Conservation (phyloP, 2,329 filamentous ascomycete species). For the Curvularia spicifera region DNA sequence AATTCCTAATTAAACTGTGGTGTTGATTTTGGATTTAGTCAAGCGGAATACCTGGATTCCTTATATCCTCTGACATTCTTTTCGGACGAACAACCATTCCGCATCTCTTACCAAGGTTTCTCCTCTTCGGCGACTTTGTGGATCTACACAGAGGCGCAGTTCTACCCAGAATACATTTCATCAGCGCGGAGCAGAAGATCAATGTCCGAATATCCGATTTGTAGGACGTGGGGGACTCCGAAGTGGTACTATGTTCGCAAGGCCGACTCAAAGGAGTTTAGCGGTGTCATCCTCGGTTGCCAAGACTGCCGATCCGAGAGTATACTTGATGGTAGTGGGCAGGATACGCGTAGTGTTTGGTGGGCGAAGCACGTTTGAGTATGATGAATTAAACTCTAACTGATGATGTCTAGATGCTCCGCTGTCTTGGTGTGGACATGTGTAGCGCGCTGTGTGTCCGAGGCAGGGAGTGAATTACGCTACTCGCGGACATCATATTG, state of each 20-base stretch:
- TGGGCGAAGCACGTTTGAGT: neutral
- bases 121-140: neutral
- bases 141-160: slow-evolving; percentile 10
- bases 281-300: slow-evolving; percentile 6
- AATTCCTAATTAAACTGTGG: no score
- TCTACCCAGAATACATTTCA: slow-evolving; percentile 7
- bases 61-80: slow-evolving; percentile 22
- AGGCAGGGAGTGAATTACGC: neutral
- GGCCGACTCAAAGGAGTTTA: slow-evolving; percentile 1
- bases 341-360: neutral
- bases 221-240: neutral
- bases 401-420: neutral
- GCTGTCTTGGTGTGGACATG: neutral
- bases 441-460: no score
- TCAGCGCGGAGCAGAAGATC: neutral
- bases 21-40: neutral
- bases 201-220: slow-evolving; percentile 5
- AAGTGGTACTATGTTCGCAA: slow-evolving; percentile 3
- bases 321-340: neutral
- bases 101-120: slow-evolving; percentile 1
- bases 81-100: slow-evolving; percentile 9
- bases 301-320: slow-evolving; percentile 4
- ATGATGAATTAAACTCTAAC: neutral
- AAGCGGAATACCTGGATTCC: slow-evolving; percentile 5
- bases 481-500: neutral